Conservation (phyloP, 352 stramenopile species). For the Chrysophaeum taylorii region DNA sequence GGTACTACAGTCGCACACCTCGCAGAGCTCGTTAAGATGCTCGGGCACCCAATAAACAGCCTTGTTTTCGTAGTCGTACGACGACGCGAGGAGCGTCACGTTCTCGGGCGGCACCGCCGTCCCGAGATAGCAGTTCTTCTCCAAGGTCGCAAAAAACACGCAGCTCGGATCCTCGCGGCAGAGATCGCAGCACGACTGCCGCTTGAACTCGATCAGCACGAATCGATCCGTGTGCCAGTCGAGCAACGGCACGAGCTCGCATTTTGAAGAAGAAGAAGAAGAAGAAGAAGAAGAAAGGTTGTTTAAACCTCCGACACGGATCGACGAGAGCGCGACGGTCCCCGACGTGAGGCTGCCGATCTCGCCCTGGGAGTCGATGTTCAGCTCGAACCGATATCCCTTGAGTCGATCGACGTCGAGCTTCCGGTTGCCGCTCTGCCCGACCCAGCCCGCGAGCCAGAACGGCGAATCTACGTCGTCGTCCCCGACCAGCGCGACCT, state of each 20-base stretch:
- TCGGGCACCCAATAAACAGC: constrained; percentile 20
- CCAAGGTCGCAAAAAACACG: constrained; percentile 6
- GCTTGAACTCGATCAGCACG: constrained; percentile 16
- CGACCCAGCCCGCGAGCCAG: constrained; percentile 20
- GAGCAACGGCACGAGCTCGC: constrained; percentile 17
- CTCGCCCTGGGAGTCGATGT: constrained; percentile 11
- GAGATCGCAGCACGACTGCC: constrained; percentile 19
- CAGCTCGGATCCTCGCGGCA: constrained; percentile 16
- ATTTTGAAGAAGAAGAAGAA: too few species aligned
- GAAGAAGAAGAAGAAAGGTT: too few species aligned
- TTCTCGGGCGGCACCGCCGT: constrained; percentile 11
- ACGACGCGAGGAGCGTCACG: not conserved
- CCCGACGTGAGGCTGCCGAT: constrained; percentile 14
- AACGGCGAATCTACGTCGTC: constrained; percentile 16
- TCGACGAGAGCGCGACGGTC: constrained; percentile 13
- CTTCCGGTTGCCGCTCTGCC: constrained; percentile 18
- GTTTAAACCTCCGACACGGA: too few species aligned
- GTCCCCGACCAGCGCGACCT: constrained; percentile 13
- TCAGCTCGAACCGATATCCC: constrained; percentile 21
- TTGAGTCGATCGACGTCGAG: constrained; percentile 20
- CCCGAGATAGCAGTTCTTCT: constrained; percentile 18
- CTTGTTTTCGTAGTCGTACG: not conserved
- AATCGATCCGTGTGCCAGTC: not conserved
- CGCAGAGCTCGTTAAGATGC: not conserved
- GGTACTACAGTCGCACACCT: constrained; percentile 20